Conservation (phyloP, 2,329 filamentous ascomycete species). For the Neofusicoccum sp. region DNA sequence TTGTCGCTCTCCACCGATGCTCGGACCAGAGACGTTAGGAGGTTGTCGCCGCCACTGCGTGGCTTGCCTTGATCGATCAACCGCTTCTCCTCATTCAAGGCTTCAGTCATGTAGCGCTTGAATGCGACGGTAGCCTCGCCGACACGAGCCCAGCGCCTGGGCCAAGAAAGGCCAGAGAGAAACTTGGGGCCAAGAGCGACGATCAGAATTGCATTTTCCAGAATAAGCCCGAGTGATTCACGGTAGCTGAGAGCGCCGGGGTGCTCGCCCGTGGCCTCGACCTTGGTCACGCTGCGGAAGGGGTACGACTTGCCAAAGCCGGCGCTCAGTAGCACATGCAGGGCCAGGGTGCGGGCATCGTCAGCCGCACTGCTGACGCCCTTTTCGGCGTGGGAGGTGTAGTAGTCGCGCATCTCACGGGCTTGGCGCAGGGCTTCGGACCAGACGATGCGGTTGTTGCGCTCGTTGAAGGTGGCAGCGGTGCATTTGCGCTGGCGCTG, state of each 20-base stretch:
- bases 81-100: conserved; percentile 6
- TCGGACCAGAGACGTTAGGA: conserved; percentile 16
- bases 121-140: conserved; percentile 17
- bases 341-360: neutral
- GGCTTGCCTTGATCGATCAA: neutral
- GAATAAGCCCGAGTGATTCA: neutral
- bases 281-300: neutral
- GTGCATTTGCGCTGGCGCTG: conserved; percentile 43
- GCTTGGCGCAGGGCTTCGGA: neutral
- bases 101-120: conserved; percentile 19
- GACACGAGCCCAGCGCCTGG: conserved; percentile 1
- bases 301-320: conserved; percentile 5
- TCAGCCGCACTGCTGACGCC: neutral
- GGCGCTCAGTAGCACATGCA: neutral
- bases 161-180: neutral
- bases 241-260: neutral
- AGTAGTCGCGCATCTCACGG: neutral
- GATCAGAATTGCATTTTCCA: conserved; percentile 15
- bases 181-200: conserved; percentile 16
- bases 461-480: conserved; percentile 45
- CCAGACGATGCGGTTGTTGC: conserved; percentile 38
- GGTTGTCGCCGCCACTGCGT: neutral
- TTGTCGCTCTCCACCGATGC: neutral
- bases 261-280: neutral
- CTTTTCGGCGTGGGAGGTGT: neutral